phyloP scores from a whole-genome alignment of 306 rosid species.

The Malus fusca region DNA sequence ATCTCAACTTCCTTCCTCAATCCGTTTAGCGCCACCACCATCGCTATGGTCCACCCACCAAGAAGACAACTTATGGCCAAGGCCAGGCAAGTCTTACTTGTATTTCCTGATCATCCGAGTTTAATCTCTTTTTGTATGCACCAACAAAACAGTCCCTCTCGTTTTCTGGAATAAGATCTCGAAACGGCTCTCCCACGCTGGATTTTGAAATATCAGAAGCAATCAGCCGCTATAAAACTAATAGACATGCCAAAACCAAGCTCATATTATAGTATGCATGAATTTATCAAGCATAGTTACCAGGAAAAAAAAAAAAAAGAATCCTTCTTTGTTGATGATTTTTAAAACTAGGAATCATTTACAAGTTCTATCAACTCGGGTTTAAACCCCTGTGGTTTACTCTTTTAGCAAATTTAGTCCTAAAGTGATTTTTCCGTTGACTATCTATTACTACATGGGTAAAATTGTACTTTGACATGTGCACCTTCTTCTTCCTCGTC shows the following conservation, averaged over 20 bases:
- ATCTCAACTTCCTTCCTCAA: too few relatives aligned
- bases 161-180: slow-evolving; percentile 79
- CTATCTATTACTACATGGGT: too few relatives aligned
- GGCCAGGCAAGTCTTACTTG: slow-evolving; percentile 50
- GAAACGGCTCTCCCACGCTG: slow-evolving; percentile 92
- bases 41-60: too few relatives aligned
- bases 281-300: background rate
- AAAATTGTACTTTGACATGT: too few relatives aligned
- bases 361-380: background rate
- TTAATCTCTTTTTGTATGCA: slow-evolving; percentile 80
- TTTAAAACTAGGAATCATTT: background rate
- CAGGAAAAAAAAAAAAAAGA: background rate
- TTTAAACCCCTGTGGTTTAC: too few relatives aligned
- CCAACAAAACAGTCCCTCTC: slow-evolving; percentile 68
- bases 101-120: slow-evolving; percentile 60
- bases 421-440: too few relatives aligned
- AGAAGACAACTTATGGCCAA: background rate
- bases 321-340: background rate
- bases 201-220: slow-evolving; percentile 16
- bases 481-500: too few relatives aligned
- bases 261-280: background rate
- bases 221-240: slow-evolving; percentile 14
- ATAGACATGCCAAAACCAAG: background rate
- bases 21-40: too few relatives aligned
- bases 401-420: too few relatives aligned